A percentile compares a stretch with the other conserved stretches of the same genome.
phyloP scores from a whole-genome alignment of 2,329 filamentous ascomycete species.

The Claviceps humidiphila region DNA sequence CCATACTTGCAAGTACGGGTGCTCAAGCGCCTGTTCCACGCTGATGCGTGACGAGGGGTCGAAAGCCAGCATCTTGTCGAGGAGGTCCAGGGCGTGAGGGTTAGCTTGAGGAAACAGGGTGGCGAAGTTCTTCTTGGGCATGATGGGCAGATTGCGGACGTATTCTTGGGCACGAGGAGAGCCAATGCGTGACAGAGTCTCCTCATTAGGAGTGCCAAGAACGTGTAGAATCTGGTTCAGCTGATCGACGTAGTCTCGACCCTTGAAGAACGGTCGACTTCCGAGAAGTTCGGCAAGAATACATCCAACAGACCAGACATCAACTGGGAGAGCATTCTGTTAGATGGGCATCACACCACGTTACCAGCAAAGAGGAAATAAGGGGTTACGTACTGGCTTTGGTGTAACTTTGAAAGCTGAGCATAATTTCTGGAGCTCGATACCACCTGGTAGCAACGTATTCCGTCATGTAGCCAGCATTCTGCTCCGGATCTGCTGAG shows the following conservation, averaged over 20 bases:
- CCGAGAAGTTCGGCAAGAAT: constrained; percentile 93
- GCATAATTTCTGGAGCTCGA: constrained; percentile 91
- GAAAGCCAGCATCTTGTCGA: constrained; percentile 96
- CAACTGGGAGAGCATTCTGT: constrained; percentile 45
- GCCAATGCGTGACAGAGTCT: constrained; percentile 85
- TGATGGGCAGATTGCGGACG: constrained; percentile 87
- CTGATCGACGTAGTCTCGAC: constrained; percentile 97
- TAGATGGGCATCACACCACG: not conserved
- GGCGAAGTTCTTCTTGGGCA: constrained; percentile 86
- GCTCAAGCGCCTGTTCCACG: constrained; percentile 89
- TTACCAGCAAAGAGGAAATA: not conserved
- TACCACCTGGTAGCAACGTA: constrained; percentile 98
- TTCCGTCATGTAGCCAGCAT: constrained; percentile 98
- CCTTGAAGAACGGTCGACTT: constrained; percentile 97
- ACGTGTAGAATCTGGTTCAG: constrained; percentile 98
- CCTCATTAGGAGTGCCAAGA: constrained; percentile 90
- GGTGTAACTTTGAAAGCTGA: constrained; percentile 99
- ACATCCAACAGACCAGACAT: constrained; percentile 98
- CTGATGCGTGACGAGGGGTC: constrained; percentile 87
- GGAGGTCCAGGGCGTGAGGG: constrained; percentile 84
- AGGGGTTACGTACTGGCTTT: constrained; percentile 77
- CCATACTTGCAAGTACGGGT: constrained; percentile 95
- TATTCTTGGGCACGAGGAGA: constrained; percentile 95
- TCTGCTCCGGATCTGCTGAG: constrained; percentile 93
- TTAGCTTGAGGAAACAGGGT: constrained; percentile 88